Evolutionary conservation across 2,329 filamentous ascomycete genomes (phyloP).

Genomic region (Clarireedia hainanense): DNA sequence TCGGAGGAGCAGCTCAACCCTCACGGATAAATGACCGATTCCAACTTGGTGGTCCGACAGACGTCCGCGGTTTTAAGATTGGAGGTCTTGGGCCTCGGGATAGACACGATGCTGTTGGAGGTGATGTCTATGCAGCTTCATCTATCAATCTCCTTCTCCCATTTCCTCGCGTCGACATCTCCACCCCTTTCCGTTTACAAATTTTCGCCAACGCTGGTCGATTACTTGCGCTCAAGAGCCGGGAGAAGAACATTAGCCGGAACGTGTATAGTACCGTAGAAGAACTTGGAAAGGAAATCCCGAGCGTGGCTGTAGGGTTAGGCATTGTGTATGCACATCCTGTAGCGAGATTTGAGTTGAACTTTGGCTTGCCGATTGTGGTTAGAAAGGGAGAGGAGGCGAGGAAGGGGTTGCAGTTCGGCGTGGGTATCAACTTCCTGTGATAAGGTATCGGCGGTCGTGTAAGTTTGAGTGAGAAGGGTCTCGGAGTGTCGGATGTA

Average conservation of each 20-base stretch:
- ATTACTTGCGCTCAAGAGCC: slow-evolving; percentile 64
- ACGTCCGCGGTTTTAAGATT: slow-evolving; percentile 87
- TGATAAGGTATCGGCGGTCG: slow-evolving; percentile 35
- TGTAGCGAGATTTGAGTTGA: slow-evolving; percentile 87
- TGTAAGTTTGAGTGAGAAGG: no score
- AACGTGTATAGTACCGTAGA: slow-evolving; percentile 50
- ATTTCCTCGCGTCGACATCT: slow-evolving; percentile 70
- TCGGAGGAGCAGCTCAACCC: slow-evolving; percentile 44
- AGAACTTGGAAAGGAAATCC: slow-evolving; percentile 66
- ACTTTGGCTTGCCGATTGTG: slow-evolving; percentile 84
- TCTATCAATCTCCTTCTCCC: slow-evolving; percentile 81
- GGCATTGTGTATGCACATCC: slow-evolving; percentile 94
- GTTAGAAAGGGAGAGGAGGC: slow-evolving; percentile 76
- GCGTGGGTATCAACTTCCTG: slow-evolving; percentile 94
- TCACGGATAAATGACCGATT: slow-evolving; percentile 92
- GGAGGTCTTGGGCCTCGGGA: slow-evolving; percentile 85
- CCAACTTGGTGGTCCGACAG: slow-evolving; percentile 86
- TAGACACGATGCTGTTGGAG: slow-evolving; percentile 76
- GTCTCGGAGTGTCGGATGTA: no score
- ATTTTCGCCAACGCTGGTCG: slow-evolving; percentile 87
- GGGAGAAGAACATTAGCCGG: slow-evolving; percentile 20
- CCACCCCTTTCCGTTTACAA: slow-evolving; percentile 80
- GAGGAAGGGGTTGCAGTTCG: slow-evolving; percentile 86
- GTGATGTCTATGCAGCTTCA: slow-evolving; percentile 85
- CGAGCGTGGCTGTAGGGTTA: slow-evolving; percentile 78